A percentile compares a stretch with the other conserved stretches of the same genome.
Conservation (phyloP, 768 basidiomycete genomes). For the Russula abietina region DNA sequence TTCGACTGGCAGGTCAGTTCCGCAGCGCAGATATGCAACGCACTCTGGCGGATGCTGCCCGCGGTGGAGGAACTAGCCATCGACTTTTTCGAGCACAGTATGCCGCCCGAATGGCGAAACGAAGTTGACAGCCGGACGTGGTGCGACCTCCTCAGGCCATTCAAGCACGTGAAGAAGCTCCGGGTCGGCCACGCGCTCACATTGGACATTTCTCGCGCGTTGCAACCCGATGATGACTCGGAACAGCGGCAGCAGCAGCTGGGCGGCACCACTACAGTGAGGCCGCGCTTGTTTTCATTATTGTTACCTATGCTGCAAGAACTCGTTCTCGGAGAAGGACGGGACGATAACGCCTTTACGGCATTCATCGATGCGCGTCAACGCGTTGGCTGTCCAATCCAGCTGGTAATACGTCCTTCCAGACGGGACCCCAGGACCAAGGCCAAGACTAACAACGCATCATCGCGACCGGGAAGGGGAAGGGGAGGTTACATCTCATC, state of each 20-base stretch:
- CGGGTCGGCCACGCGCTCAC: not conserved
- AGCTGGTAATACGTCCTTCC: not conserved
- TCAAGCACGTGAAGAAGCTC: not conserved
- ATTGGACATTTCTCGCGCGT: not conserved
- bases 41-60: not conserved
- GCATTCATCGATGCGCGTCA: not conserved
- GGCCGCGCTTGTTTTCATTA: too few species aligned
- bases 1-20: not conserved
- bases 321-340: not conserved
- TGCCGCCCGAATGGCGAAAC: not conserved
- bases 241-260: too few species aligned
- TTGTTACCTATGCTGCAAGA: not conserved
- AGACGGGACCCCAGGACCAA: not conserved
- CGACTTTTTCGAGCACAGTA: not conserved
- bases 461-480: too few species aligned
- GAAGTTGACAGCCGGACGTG: not conserved
- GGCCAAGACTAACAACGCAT: not conserved
- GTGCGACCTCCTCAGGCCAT: not conserved
- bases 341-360: not conserved
- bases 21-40: not conserved
- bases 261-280: too few species aligned
- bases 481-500: not conserved
- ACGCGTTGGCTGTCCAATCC: not conserved
- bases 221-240: not conserved
- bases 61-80: not conserved